A percentile compares a stretch with the other conserved stretches of the same genome.
These are phyloP conservation scores for Podila horticola DNA, from an alignment of 192 early-diverging fungal species.

Conservation along the genomic window DNA sequence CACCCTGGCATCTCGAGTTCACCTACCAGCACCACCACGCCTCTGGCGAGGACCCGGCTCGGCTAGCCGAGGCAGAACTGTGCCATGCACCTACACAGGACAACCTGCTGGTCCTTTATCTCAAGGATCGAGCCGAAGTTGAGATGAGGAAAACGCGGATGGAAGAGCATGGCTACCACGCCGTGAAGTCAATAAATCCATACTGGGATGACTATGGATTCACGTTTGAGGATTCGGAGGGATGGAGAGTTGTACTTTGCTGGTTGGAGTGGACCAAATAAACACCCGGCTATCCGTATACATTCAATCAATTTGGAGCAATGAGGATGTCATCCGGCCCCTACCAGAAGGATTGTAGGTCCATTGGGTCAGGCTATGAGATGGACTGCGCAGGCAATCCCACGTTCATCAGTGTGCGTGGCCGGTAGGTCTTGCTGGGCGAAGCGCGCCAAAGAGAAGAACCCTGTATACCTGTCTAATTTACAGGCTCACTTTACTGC, in stretches of 20 bases:
- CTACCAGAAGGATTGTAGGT: too few species aligned
- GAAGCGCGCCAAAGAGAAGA: too few species aligned
- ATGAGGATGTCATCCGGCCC: too few species aligned
- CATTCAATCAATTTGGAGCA: too few species aligned
- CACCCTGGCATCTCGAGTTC: slow-evolving; percentile 27
- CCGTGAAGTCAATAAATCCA: slow-evolving; percentile 20
- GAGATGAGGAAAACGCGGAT: slow-evolving; percentile 11
- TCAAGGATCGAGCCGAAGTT: slow-evolving; percentile 15
- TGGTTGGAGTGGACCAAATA: not conserved
- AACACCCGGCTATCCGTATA: too few species aligned
- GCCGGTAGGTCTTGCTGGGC: too few species aligned
- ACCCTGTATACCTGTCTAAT: too few species aligned
- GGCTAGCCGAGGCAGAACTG: not conserved
- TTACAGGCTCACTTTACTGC: too few species aligned
- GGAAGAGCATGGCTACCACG: slow-evolving; percentile 14
- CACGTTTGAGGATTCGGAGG: slow-evolving; percentile 28
- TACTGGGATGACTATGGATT: slow-evolving; percentile 29
- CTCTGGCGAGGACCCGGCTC: too few species aligned
- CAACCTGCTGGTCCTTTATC: slow-evolving; percentile 17
- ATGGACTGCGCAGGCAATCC: too few species aligned
- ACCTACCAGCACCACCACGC: slow-evolving; percentile 10
- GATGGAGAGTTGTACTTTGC: slow-evolving; percentile 18
- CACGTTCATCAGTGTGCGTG: too few species aligned
- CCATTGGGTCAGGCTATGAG: too few species aligned
- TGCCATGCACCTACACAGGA: slow-evolving; percentile 16